Evolutionary conservation across 306 rosid species (phyloP), one percentile per base, ranked within the genome.

Genomic region (Rosa chinensis): DNA sequence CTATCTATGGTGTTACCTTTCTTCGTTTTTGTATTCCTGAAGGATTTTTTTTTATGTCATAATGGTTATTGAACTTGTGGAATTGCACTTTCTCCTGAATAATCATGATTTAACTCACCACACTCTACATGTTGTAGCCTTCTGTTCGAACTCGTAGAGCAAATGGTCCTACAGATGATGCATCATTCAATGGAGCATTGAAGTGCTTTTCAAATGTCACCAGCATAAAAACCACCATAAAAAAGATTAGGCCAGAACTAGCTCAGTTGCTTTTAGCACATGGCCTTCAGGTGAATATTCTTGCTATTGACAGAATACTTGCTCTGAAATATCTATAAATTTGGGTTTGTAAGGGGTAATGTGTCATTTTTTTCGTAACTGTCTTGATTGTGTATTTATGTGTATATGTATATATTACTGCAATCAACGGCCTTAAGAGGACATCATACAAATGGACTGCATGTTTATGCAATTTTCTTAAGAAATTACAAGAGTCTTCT

Each of bases 231-330:
- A 83, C 81, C 85, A 85, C 87, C 72, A 71, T 84, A 3, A 94
- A 92, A 76, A 94, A 89, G 87, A 85, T 89, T 62, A 89, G 94
- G 67, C 55, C 78, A 66, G 89, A 91, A 77, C 74, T 81, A 62
- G 80, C 81, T 78, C 97, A 91, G 86, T 84, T 92, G 76, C 94
- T 94, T 72, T 72, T 94, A 80, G 97, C 89, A 78, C 97, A 92
- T 77, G 97, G 97, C 67, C 90, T 89, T 87, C 93, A 88, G 99
- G 99, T 94, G 84, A 85, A 78, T 84, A 49, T 52, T 73, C 64
- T 47, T 68, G 21, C 72, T 75, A 68, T 55, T 68, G 40, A 63
- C 59, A 48, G 35, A 43, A 32, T 66, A 59, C 75, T 12, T 68
- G 23, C 50, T 68, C 44, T 28, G 8, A 44, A 5, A 66, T 81